These are phyloP conservation scores for Micractinium conductrix DNA, from an alignment of 139 green algal species.

Conservation along the genomic window DNA sequence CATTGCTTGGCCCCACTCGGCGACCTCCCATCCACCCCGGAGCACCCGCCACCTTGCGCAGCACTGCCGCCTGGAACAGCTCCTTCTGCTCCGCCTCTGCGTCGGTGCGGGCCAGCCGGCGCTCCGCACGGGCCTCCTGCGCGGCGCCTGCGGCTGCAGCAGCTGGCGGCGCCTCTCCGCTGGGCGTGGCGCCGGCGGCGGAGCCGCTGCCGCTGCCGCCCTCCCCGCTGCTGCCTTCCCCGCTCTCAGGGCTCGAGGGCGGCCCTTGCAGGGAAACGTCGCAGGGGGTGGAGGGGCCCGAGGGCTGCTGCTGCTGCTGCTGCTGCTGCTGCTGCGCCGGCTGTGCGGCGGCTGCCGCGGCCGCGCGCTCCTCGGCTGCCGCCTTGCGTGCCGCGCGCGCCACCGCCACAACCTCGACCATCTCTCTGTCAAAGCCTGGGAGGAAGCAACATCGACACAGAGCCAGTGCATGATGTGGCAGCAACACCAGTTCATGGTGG, in stretches of 20 bases:
- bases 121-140: neutral
- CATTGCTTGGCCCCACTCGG: too few relatives aligned
- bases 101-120: neutral
- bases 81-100: conserved; percentile 25
- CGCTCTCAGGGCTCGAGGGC: neutral
- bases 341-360: neutral
- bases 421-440: neutral
- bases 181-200: neutral
- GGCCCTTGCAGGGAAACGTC: neutral
- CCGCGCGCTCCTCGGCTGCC: conserved; percentile 1
- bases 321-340: neutral
- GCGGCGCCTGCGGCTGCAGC: neutral
- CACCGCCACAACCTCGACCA: conserved; percentile 14
- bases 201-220: neutral
- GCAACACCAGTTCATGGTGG: too few relatives aligned
- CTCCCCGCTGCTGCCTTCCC: neutral
- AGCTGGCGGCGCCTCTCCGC: neutral
- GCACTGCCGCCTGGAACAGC: conserved; percentile 32
- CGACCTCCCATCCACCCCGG: too few relatives aligned
- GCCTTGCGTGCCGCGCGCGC: neutral
- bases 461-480: too few relatives aligned
- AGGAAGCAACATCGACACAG: too few relatives aligned
- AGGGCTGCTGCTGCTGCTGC: neutral
- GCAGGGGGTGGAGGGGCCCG: neutral
- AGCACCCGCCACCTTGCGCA: conserved; percentile 39